A percentile compares a stretch with the other conserved stretches of the same genome.
These are phyloP conservation scores for Physaria fendleri DNA, from an alignment of 345 rosid species.

Conservation along the genomic window DNA sequence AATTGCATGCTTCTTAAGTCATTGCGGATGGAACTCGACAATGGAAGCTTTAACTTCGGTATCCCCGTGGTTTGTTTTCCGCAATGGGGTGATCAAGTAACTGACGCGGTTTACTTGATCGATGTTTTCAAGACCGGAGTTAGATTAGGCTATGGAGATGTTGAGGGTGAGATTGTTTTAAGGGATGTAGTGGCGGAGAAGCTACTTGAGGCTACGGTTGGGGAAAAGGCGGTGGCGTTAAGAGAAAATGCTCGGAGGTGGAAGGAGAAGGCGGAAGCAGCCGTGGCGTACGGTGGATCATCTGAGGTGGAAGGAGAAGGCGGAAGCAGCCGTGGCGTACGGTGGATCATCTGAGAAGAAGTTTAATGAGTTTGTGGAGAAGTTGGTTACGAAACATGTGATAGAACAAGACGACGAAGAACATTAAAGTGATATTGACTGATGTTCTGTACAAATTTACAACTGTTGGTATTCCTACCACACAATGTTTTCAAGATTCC, in stretches of 20 bases:
- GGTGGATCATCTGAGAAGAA: conserved; percentile 60
- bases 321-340: conserved; percentile 49
- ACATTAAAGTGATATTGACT: neutral
- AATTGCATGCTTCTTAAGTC: conserved; percentile 26
- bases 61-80: conserved; percentile 62
- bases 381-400: conserved; percentile 18
- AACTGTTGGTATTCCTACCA: no score
- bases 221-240: conserved; percentile 45
- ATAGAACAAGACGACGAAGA: neutral
- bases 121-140: conserved; percentile 58
- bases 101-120: conserved; percentile 52
- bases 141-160: conserved; percentile 55
- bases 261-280: conserved; percentile 53
- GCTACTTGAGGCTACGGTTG: conserved; percentile 45
- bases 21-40: conserved; percentile 40
- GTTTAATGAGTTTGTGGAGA: conserved; percentile 48
- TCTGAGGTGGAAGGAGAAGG: conserved; percentile 57
- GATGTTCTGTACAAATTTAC: no score
- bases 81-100: conserved; percentile 79
- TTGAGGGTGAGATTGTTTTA: conserved; percentile 38
- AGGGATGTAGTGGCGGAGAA: conserved; percentile 53
- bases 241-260: conserved; percentile 45
- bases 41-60: conserved; percentile 59
- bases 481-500: no score
- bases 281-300: conserved; percentile 58